Evolutionary conservation across 495 filamentous ascomycete species (phyloP), one percentile per base, ranked within the genome.

Genomic region (Podospora pseudoanserina): DNA sequence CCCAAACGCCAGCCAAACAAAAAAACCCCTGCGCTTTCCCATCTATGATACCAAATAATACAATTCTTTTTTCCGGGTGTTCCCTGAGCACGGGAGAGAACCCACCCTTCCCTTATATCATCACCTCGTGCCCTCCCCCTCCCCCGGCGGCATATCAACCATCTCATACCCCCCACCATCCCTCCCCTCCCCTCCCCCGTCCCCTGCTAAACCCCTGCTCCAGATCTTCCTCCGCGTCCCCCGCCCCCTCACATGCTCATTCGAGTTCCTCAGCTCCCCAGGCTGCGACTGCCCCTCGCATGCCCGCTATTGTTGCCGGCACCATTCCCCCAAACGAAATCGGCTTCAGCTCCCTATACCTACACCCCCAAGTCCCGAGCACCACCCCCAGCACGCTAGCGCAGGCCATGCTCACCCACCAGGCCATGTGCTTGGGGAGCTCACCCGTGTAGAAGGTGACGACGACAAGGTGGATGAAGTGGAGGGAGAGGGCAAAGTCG

Each of bases 401-500:
- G 32, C 81, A 83, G 20, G 82, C 78, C 80, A 97, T 92, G 26
- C 96, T 77, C 0, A 83, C 81, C 95, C 95, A 99, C 95, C 95
- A 99, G 62, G 94, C 89, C 62, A 84, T 76, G 71, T 92, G 88
- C 5, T 81, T 78, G 5, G 96, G 96, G 4, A 98, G 71, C 1
- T 86, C 85, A 85, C 19, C 70, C 1, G 93, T 88, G 74, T 97
- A 97, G 2, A 96, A 73, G 9, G 84, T 87, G 2, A 90, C 90
- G 70, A 91, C 77, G 65, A 96, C 68, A n/a, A 97, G 85, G 71
- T 97, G 92, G 34, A 97, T 81, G 78, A 90, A 87, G 80, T 97
- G 93, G 27, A 95, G 85, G 1, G 95, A 96, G 26, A 97, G 84
- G 6, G 92, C 89, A 77, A 99, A 99, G 77, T 99, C 95, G 68